Evolutionary conservation across 495 filamentous ascomycete genomes (phyloP), one percentile per base, ranked within the genome.

Genomic region (Platismatia glauca): DNA sequence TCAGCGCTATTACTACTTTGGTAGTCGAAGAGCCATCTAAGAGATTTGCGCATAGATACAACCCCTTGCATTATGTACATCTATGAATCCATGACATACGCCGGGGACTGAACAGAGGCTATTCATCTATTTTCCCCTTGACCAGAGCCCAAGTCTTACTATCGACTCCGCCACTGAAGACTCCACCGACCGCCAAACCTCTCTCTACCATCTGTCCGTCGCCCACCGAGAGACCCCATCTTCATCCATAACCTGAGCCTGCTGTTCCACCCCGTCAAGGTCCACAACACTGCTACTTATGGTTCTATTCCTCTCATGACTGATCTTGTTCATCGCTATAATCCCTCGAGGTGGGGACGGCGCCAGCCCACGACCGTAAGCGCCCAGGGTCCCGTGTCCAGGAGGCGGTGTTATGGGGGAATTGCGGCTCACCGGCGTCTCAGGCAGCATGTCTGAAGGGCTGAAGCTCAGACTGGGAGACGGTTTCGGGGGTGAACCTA

Each of bases 241-340:
- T 65, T 79, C 75, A 53, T 73, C 73, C 74, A 78, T 76, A 38
- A 76, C 72, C 62, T 75, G 67, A 27, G 77, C 75, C 63, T 75
- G 75, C 33, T 76, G 73, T 60, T 78, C 78, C 64, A 81, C 80
- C 35, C 77, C 76, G 61, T 84, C 81, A 43, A 80, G 71, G 44
- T 74, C 74, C 39, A 70, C 60, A 22, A 68, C 61, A n/a, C 67
- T 60, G 38, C 66, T 67, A 41, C 66, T 70, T 20, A 57, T 46
- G 20, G 68, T 70, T 31, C 66, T 66, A 58, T 68, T 68, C 52
- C 60, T 62, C 31, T 68, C 66, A 58, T 70, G 66, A 22, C 62
- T 39, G 4, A 31, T 34, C 35, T 46, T 67, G 16, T 43, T 44
- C 58, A 43, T 53, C 13, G 31, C 37, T 16, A 34, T 38, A 57